These are phyloP conservation scores for Vanrija sp. DNA, from an alignment of 1,284 basidiomycete genomes.

Conservation along the genomic window DNA sequence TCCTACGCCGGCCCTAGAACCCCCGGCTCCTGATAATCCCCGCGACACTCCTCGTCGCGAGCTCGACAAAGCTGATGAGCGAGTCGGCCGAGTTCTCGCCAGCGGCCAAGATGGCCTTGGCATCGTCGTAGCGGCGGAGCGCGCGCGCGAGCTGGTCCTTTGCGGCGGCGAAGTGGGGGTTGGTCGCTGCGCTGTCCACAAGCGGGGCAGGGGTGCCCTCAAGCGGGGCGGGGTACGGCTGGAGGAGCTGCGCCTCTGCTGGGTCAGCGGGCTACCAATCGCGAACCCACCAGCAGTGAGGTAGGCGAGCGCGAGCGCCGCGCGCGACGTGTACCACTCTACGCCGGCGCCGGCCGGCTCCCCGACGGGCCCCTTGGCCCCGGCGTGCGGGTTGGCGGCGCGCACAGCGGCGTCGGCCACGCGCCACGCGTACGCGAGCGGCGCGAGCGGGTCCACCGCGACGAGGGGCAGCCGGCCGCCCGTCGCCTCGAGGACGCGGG, in stretches of 20 bases:
- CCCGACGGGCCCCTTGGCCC: constrained; percentile 29
- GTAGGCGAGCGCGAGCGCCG: constrained; percentile 33
- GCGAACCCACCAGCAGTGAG: constrained; percentile 29
- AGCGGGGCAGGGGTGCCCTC: no score
- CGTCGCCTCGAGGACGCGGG: constrained; percentile 1
- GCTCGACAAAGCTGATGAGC: constrained; percentile 29
- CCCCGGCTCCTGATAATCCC: constrained; percentile 37
- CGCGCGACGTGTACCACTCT: constrained; percentile 39
- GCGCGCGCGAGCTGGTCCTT: constrained; percentile 23
- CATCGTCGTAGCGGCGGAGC: constrained; percentile 22
- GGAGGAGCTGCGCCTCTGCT: constrained; percentile 36
- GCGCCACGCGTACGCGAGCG: constrained; percentile 37
- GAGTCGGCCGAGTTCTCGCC: constrained; percentile 28
- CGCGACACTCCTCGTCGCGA: constrained; percentile 23
- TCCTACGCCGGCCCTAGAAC: constrained; percentile 11
- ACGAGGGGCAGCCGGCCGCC: constrained; percentile 29
- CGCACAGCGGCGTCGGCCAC: constrained; percentile 36
- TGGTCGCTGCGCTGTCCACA: constrained; percentile 3
- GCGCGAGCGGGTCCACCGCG: constrained; percentile 28
- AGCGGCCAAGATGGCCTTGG: constrained; percentile 6
- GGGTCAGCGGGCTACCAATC: neutral
- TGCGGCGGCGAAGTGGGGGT: constrained; percentile 30
- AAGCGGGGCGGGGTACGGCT: constrained; percentile 22
- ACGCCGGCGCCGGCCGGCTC: constrained; percentile 40
- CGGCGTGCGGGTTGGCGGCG: constrained; percentile 11